phyloP scores from a whole-genome alignment of 345 rosid genomes.

The Anastatica hierochuntica region DNA sequence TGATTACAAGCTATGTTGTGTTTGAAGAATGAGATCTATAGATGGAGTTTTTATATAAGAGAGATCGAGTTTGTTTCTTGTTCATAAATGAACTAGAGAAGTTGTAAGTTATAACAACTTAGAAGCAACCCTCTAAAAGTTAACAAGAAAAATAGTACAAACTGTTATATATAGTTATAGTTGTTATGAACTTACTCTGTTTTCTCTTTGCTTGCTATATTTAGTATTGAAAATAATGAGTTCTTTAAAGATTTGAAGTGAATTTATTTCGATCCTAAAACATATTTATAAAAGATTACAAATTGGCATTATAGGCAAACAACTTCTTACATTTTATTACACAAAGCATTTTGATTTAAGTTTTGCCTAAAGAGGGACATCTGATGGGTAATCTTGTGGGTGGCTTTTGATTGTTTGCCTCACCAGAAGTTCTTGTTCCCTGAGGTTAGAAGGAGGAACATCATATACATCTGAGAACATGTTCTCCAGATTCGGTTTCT shows the following conservation, averaged over 20 bases:
- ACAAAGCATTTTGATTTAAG: neutral
- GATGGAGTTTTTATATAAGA: slow-evolving; percentile 11
- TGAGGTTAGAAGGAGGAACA: slow-evolving; percentile 52
- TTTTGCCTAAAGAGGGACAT: slow-evolving; percentile 45
- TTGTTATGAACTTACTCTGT: too few species aligned
- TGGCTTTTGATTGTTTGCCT: slow-evolving; percentile 42
- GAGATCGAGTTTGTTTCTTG: slow-evolving; percentile 10
- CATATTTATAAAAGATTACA: too few species aligned
- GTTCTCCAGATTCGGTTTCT: slow-evolving; percentile 57
- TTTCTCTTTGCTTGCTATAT: slow-evolving; percentile 1
- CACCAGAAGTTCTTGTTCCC: slow-evolving; percentile 54
- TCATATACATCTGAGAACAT: slow-evolving; percentile 75
- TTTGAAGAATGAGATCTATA: neutral
- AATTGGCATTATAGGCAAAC: too few species aligned
- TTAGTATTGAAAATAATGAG: neutral
- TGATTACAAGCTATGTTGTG: slow-evolving; percentile 10
- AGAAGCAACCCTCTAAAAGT: slow-evolving; percentile 17
- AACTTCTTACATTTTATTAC: too few species aligned
- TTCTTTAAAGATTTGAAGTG: too few species aligned
- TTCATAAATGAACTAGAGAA: slow-evolving; percentile 4
- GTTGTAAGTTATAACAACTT: slow-evolving; percentile 19
- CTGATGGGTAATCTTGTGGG: slow-evolving; percentile 62
- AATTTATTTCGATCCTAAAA: too few species aligned
- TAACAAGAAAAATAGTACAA: neutral
- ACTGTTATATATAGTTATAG: neutral